Conservation (phyloP, 2,329 filamentous ascomycete species). For the Lomentospora prolificans region DNA sequence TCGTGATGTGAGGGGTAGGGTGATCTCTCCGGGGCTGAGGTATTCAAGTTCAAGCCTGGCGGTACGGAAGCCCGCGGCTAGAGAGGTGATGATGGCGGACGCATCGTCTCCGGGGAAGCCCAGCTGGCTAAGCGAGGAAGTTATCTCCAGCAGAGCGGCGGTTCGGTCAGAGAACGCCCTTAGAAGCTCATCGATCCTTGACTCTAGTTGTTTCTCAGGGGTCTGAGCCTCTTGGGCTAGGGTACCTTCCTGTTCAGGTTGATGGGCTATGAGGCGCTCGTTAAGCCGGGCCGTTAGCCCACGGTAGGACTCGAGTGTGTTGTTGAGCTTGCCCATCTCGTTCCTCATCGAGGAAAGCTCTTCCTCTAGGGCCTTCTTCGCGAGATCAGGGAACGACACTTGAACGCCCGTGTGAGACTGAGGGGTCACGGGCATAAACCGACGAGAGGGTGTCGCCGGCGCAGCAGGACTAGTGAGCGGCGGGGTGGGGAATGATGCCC, state of each 20-base stretch:
- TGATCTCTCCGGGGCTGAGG: constrained; percentile 47
- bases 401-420: constrained; percentile 29
- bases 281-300: constrained; percentile 27
- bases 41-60: constrained; percentile 54
- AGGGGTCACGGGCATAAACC: constrained; percentile 14
- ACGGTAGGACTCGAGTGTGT: constrained; percentile 37
- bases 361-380: constrained; percentile 31
- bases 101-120: constrained; percentile 41
- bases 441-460: constrained; percentile 27
- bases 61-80: constrained; percentile 40
- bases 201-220: constrained; percentile 24
- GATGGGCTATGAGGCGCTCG: constrained; percentile 21
- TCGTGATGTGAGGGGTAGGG: constrained; percentile 39
- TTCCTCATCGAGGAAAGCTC: constrained; percentile 38
- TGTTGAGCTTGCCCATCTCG: constrained; percentile 37
- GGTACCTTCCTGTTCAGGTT: constrained; percentile 2
- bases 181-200: constrained; percentile 31
- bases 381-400: constrained; percentile 29
- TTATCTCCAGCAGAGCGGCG: constrained; percentile 34
- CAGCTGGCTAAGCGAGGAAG: constrained; percentile 33
- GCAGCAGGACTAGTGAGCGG: constrained; percentile 41
- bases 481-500: constrained; percentile 43
- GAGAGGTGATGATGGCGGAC: constrained; percentile 35
- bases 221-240: background rate
- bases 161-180: constrained; percentile 38